Percentiles rank a stretch among this genome's conserved stretches.
These are phyloP conservation scores for Durusdinium trenchii DNA, from an alignment of 73 alveolate genomes.

Conservation along the genomic window DNA sequence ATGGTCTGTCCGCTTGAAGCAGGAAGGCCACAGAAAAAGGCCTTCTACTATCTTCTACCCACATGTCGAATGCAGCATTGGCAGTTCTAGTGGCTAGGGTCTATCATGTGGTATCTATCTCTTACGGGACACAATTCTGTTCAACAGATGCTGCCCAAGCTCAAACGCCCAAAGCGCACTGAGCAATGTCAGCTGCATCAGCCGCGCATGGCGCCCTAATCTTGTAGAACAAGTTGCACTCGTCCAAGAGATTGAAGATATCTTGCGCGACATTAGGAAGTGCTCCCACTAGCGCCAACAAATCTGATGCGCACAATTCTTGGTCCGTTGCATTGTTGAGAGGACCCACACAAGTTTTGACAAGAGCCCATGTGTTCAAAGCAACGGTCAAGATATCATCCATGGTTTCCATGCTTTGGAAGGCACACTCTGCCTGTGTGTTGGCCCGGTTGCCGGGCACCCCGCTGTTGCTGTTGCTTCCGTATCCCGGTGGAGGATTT, in stretches of 20 bases:
- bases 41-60: too few species aligned
- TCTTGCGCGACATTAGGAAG: background rate
- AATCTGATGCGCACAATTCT: background rate
- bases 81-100: too few species aligned
- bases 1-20: too few species aligned
- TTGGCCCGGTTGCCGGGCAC: background rate
- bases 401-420: background rate
- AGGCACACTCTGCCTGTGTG: background rate
- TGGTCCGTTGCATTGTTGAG: background rate
- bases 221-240: background rate
- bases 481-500: background rate
- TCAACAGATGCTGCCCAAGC: conserved; percentile 23
- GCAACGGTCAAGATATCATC: background rate
- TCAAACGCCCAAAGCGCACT: conserved; percentile 31
- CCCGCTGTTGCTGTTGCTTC: background rate
- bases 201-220: conserved; percentile 17
- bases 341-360: background rate
- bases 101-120: too few species aligned
- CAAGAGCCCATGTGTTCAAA: background rate
- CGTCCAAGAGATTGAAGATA: background rate
- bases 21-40: too few species aligned
- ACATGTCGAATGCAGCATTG: too few species aligned
- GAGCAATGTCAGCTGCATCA: conserved; percentile 31
- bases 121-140: too few species aligned
- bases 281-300: background rate